Base-by-base conservation (phyloP, 306 rosid genomes). In the Castanospermum australe region DNA sequence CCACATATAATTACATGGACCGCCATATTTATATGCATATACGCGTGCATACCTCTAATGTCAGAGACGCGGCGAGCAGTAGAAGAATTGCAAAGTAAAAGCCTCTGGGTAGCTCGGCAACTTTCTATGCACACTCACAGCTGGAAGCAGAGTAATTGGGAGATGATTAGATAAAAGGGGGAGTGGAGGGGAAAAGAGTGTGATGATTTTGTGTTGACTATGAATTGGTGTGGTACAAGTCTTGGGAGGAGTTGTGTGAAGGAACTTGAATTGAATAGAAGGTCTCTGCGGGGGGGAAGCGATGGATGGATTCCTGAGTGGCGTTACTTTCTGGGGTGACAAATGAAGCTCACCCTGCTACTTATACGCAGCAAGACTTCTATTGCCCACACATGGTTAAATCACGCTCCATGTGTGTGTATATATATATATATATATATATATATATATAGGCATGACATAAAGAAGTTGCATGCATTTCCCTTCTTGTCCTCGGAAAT, bases 51-150 rank as follows among this genome's bases (percentile, higher is more conserved):
- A 83, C 87, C 89, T 73, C 71, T 17, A 56, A 28, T 75, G 48
- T 32, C 4, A 61, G 54, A 82, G 74, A 79, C 35, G 80, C 76
- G 84, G 84, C 82, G 66, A 79, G 47, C 41, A 18, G 76, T 36
- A 10, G 17, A 69, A 21, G 64, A 45, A 12, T 73, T 35, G 44
- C 12, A 12, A 47, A 54, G 50, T n/a, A 3, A n/a, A n/a, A 15
- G 54, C 1, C 25, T 30, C 18, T 12, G 8, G 7, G 25, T 1
- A 10, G n/a, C 4, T 51, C 28, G 32, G 39, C 20, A 14, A 47
- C 38, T 17, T 24, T 55, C 25, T 44, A 13, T 25, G 42, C 61
- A 17, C 9, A 32, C 15, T 47, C 11, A 14, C n/a, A 56, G 36
- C 32, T 56, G 7, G 28, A 20, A 6, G 8, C 2, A 4, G 52